Conservation (phyloP, 108 stramenopile genomes). For the Fragilaria crotonensis region DNA sequence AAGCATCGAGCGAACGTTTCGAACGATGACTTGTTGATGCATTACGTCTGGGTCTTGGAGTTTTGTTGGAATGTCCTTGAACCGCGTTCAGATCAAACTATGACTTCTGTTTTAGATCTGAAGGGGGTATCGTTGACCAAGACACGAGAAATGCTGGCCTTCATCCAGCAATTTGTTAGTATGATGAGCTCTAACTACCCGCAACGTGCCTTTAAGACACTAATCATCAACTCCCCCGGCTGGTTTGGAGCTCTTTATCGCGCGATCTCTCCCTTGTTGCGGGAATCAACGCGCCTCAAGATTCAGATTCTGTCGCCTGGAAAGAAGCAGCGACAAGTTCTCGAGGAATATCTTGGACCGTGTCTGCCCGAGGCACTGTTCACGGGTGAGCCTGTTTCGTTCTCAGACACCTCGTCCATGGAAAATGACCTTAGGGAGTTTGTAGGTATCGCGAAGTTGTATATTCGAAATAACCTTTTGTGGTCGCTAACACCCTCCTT, state of each 20-base stretch:
- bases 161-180: slow-evolving; percentile 51
- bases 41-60: slow-evolving; percentile 70
- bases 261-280: slow-evolving; percentile 54
- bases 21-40: slow-evolving; percentile 52
- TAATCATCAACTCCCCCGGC: slow-evolving; percentile 65
- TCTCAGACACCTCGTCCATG: not conserved
- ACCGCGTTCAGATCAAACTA: slow-evolving; percentile 40
- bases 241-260: slow-evolving; percentile 68
- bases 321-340: slow-evolving; percentile 38
- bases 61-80: slow-evolving; percentile 78
- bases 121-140: slow-evolving; percentile 40
- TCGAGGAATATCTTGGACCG: slow-evolving; percentile 47
- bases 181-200: slow-evolving; percentile 73
- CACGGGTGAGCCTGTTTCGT: not conserved
- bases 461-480: too few species aligned
- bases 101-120: slow-evolving; percentile 76
- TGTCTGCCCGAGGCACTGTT: slow-evolving; percentile 10
- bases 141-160: slow-evolving; percentile 39
- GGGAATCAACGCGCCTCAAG: slow-evolving; percentile 68
- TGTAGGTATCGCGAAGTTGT: not conserved
- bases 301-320: slow-evolving; percentile 51
- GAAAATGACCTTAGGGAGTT: not conserved
- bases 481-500: too few species aligned
- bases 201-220: slow-evolving; percentile 56
- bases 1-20: slow-evolving; percentile 41